A percentile compares a stretch with the other conserved stretches of the same genome.
These are phyloP conservation scores for Plasmodium falciparum DNA, from an alignment of 169 alveolate species.

Conservation along the genomic window DNA sequence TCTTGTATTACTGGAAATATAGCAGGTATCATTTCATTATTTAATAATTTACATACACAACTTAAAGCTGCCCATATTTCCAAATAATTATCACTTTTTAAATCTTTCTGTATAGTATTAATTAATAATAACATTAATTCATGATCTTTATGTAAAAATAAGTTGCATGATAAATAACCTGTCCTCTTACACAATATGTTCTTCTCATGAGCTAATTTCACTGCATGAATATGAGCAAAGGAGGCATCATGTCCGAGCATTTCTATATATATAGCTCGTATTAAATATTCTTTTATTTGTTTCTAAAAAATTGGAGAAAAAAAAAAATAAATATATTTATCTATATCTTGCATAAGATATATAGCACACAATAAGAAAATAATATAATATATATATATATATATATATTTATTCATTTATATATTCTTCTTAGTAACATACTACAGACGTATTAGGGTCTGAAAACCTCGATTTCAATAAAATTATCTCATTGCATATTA, in stretches of 20 bases:
- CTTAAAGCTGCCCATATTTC: constrained; percentile 93
- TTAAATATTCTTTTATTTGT: constrained; percentile 89
- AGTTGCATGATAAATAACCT: constrained; percentile 92
- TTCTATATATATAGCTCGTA: constrained; percentile 95
- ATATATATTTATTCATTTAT: neutral
- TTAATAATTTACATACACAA: constrained; percentile 91
- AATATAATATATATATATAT: neutral
- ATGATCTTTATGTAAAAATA: constrained; percentile 90
- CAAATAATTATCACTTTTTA: constrained; percentile 90
- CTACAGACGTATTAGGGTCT: constrained; percentile 87
- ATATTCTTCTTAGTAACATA: constrained; percentile 75
- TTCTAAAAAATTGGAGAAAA: constrained; percentile 52
- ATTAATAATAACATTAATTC: constrained; percentile 93
- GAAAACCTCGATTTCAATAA: constrained; percentile 86
- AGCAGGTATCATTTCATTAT: constrained; percentile 92
- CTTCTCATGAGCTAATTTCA: constrained; percentile 93
- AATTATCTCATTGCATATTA: constrained; percentile 88
- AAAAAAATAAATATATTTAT: neutral
- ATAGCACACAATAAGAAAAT: neutral
- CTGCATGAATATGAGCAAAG: constrained; percentile 95
- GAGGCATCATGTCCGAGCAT: constrained; percentile 98
- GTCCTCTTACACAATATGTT: constrained; percentile 90
- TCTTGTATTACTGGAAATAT: constrained; percentile 89
- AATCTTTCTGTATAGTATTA: constrained; percentile 95
- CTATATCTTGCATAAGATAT: neutral